Base-by-base conservation (phyloP, 306 rosid genomes). In the Malus sieversii region DNA sequence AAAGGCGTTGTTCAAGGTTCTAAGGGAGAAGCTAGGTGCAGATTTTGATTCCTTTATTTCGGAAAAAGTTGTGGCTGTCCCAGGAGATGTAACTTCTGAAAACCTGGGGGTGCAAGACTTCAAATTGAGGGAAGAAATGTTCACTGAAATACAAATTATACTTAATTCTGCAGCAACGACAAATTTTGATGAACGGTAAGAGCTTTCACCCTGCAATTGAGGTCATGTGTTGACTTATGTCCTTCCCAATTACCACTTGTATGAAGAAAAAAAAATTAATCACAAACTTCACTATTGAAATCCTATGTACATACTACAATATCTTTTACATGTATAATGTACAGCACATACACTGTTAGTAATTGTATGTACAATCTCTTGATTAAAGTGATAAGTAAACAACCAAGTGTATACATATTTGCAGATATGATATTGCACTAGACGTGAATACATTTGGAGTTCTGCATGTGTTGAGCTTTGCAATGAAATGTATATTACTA, bases 391-490 rank as follows among this genome's bases (percentile, higher is more conserved):
- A 57, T 19, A 57, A 57, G 3, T 57, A n/a, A 57, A 55, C 20
- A 20, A 55, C 1, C 25, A 60, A 10, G 3, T n/a, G 19, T 29
- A 7, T 62, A 18, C 38, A 62, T 27, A 62, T 38, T 0, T 33
- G 64, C 66, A 84, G 90, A 71, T 86, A 66, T 10, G 88, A 84
- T 55, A n/a, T 71, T 44, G 62, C 81, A 11, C 66, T 84, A 81
- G 65, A 22, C 4, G 75, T 60, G 4, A 86, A 84, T 64, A 82
- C 86, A 10, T 71, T 71, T 66, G 86, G 86, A 22, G 73, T 59
- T 67, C 23, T 66, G 3, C 46, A 72, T 20, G 73, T 79, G 10
- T 9, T 77, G 7, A 67, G 22, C 51, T 71, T 79, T 3, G 81
- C 88, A 2, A 84, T 71, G 44, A 82, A 42, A 8, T 86, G 90